Evolutionary conservation across 768 basidiomycete genomes (phyloP).

Genomic region (Lactarius sanguifluus): DNA sequence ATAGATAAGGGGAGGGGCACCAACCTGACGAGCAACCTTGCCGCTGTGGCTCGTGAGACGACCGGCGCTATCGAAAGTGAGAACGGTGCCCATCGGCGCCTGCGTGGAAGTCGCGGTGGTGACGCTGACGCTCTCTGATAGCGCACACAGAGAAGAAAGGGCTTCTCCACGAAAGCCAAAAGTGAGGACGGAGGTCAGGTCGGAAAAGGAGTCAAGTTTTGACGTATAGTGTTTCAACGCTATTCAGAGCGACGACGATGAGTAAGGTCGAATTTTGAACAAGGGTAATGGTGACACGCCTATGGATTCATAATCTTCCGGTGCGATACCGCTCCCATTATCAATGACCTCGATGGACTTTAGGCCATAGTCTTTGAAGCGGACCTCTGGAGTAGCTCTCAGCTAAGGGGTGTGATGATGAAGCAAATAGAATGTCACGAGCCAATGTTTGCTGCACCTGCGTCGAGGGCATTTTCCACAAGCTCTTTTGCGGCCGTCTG

Average conservation of each 20-base stretch:
- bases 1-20: conserved; percentile 3
- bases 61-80: conserved; percentile 74
- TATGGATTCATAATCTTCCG: conserved; percentile 72
- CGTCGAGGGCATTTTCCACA: conserved; percentile 94
- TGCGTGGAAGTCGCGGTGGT: conserved; percentile 70
- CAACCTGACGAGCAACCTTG: conserved; percentile 76
- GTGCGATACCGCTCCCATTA: conserved; percentile 85
- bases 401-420: not conserved
- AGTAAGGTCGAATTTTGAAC: not conserved
- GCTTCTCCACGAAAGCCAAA: conserved; percentile 98
- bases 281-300: conserved; percentile 48
- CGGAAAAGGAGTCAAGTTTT: conserved; percentile 75
- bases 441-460: conserved; percentile 87
- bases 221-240: conserved; percentile 94
- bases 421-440: conserved; percentile 30
- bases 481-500: conserved; percentile 95
- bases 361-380: conserved; percentile 86
- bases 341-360: conserved; percentile 85
- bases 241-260: conserved; percentile 34
- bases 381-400: conserved; percentile 59
- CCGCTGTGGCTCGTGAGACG: conserved; percentile 50
- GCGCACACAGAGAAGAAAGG: conserved; percentile 86
- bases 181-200: conserved; percentile 69
- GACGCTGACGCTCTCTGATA: conserved; percentile 67
- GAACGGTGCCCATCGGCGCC: conserved; percentile 73